Conservation (phyloP, 2,329 filamentous ascomycete genomes). For the Penicillium sp. region DNA sequence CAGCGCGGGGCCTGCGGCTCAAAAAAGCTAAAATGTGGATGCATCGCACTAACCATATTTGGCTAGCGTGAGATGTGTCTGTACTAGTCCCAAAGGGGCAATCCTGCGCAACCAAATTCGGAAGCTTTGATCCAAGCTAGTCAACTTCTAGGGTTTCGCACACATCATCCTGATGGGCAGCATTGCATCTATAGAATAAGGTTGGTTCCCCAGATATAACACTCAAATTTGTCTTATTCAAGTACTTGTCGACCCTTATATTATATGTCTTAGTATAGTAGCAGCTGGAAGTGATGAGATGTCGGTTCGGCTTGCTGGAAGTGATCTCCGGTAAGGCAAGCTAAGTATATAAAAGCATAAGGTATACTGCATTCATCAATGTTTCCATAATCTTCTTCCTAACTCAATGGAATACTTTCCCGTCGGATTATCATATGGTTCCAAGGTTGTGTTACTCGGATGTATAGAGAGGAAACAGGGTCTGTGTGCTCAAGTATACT, state of each 20-base stretch:
- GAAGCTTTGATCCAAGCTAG: conserved; percentile 13
- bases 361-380: background rate
- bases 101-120: conserved; percentile 18
- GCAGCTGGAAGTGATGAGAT: background rate
- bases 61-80: conserved; percentile 24
- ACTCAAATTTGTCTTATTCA: background rate
- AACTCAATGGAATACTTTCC: background rate
- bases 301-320: background rate
- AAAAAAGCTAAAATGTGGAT: conserved; percentile 37
- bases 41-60: conserved; percentile 13
- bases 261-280: background rate
- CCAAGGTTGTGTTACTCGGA: background rate
- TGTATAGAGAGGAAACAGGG: background rate
- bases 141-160: background rate
- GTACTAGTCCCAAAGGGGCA: conserved; percentile 18
- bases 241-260: background rate
- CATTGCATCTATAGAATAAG: background rate
- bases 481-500: background rate
- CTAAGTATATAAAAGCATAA: background rate
- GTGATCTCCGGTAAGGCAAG: background rate
- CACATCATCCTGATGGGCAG: background rate
- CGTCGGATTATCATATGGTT: background rate
- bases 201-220: background rate
- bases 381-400: background rate
- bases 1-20: conserved; percentile 37